Base-by-base conservation (phyloP, 257 asterid genomes). In the Handroanthus guayacan region DNA sequence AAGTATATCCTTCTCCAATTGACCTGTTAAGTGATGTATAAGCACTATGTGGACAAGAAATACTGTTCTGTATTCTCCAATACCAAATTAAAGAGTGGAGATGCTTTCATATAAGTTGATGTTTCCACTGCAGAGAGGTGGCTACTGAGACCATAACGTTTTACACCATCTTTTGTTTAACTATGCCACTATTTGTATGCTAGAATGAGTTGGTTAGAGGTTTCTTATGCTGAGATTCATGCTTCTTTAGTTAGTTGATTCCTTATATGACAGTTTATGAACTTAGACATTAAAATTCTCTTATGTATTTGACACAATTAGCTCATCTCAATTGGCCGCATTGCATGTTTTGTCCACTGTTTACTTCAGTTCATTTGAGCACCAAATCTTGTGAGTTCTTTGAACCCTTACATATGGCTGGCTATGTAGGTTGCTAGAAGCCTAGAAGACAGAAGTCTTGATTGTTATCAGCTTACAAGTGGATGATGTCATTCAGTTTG, bases 311-410 rank as follows among this genome's bases (percentile, higher is more conserved):
- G 54, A 20, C 38, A 64, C 39, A 13, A 34, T 41, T 9, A 17
- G 56, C 52, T 65, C 44, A 17, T 63, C 17, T 72, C 43, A 62
- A 44, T 57, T 37, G 37, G 16, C 13, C 12, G 1, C 18, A 6
- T 37, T 16, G 52, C 1, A 36, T 17, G 31, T 8, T 41, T 44
- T n/a, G 58, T 12, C 48, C 55, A 31, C 25, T 39, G 38, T 17
- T 38, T 52, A 51, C 61, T 56, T 63, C 61, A 63, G 57, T 71
- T 62, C 55, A 2, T 50, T 44, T 25, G 36, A 44, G 20, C 45
- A 9, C 62, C 48, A 61, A 69, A 41, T 62, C 45, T 52, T 38
- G 72, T 43, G 50, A 10, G 73, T 41, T 78, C 34, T 67, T 44
- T 54, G 38, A 7, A 17, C 57, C 17, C 17, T 45, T 68, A 25